Conservation (phyloP, 495 filamentous ascomycete genomes). For the Podospora conica region DNA sequence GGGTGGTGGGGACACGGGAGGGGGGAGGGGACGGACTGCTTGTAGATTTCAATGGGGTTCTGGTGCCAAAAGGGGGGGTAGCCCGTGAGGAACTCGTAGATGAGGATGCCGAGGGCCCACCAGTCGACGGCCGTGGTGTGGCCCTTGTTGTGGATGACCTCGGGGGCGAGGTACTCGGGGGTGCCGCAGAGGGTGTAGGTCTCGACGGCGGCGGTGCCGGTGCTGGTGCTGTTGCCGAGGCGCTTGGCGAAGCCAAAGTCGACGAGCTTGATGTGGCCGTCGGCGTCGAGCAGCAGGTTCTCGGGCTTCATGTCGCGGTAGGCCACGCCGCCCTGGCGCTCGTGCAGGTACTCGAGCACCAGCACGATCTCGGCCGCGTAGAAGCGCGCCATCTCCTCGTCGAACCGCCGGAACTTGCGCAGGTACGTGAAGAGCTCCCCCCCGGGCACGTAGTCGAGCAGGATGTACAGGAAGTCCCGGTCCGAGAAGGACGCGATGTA, state of each 20-base stretch:
- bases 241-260: conserved; percentile 97
- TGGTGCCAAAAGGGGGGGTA: conserved; percentile 97
- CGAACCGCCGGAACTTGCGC: conserved; percentile 76
- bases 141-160: conserved; percentile 92
- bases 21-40: conserved; percentile 52
- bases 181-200: conserved; percentile 97
- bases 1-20: conserved; percentile 3
- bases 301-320: conserved; percentile 96
- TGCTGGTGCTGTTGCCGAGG: conserved; percentile 44
- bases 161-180: conserved; percentile 92
- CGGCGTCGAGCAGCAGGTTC: conserved; percentile 85
- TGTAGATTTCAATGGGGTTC: conserved; percentile 94
- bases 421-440: conserved; percentile 95
- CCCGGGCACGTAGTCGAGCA: conserved; percentile 86
- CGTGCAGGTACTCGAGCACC: conserved; percentile 88
- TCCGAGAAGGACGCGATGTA: conserved; percentile 87
- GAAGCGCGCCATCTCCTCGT: conserved; percentile 78
- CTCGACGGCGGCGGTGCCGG: conserved; percentile 56
- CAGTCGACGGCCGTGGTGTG: conserved; percentile 97
- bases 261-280: conserved; percentile 94
- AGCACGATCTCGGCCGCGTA: conserved; percentile 94
- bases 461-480: conserved; percentile 81
- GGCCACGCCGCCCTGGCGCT: conserved; percentile 72
- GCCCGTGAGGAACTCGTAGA: conserved; percentile 93
- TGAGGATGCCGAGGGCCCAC: conserved; percentile 95